Conservation (phyloP, 2,329 filamentous ascomycete genomes). For the Macrophomina tecta region DNA sequence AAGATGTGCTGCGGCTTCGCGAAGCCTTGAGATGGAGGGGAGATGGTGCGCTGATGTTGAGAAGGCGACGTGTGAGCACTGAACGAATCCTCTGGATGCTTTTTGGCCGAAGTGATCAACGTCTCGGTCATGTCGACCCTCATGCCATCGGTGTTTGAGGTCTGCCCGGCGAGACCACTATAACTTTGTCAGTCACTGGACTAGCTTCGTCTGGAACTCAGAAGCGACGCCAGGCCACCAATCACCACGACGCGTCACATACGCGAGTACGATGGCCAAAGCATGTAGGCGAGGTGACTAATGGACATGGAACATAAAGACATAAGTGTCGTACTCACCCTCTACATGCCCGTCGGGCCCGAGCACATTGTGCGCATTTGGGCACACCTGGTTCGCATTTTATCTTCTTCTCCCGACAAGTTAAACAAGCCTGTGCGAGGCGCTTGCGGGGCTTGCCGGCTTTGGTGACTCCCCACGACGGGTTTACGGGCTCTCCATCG, state of each 20-base stretch:
- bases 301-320: background rate
- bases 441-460: constrained; percentile 92
- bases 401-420: constrained; percentile 96
- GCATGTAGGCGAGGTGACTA: background rate
- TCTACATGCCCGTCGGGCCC: constrained; percentile 84
- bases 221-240: constrained; percentile 8
- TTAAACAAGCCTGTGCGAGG: constrained; percentile 88
- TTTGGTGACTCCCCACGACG: constrained; percentile 92
- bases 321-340: constrained; percentile 52
- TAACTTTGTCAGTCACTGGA: constrained; percentile 22
- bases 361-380: constrained; percentile 89
- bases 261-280: background rate
- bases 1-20: constrained; percentile 14
- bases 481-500: constrained; percentile 85
- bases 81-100: constrained; percentile 8
- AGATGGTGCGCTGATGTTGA: background rate
- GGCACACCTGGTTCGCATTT: constrained; percentile 90
- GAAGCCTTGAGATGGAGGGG: background rate
- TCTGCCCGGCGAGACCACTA: constrained; percentile 16
- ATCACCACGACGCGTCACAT: background rate
- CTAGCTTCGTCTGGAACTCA: constrained; percentile 1
- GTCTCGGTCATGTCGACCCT: constrained; percentile 13
- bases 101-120: background rate
- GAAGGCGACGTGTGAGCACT: constrained; percentile 11
- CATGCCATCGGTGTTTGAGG: constrained; percentile 21